These are phyloP conservation scores for Thelonectria blattea DNA, from an alignment of 2,329 filamentous ascomycete species.

Conservation along the genomic window DNA sequence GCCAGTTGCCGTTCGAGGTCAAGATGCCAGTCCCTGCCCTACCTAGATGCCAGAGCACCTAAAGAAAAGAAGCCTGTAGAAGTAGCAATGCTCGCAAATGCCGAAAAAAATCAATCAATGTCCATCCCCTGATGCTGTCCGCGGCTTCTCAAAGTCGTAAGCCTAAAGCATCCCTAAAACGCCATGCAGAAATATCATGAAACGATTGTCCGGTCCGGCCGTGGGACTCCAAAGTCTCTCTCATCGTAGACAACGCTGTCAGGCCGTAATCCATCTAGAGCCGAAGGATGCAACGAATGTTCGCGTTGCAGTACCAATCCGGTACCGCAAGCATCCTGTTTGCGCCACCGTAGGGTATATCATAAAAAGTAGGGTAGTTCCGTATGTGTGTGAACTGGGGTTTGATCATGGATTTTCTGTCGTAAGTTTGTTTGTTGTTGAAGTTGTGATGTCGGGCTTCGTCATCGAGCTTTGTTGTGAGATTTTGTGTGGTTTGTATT, in stretches of 20 bases:
- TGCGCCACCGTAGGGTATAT: constrained; percentile 18
- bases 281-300: constrained; percentile 11
- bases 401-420: no score
- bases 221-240: constrained; percentile 18
- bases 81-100: constrained; percentile 22
- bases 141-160: constrained; percentile 23
- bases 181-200: constrained; percentile 25
- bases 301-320: constrained; percentile 6
- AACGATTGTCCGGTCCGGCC: constrained; percentile 25
- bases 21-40: constrained; percentile 8
- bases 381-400: not conserved
- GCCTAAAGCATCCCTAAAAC: constrained; percentile 16
- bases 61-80: constrained; percentile 24
- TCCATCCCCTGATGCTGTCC: constrained; percentile 30
- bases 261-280: constrained; percentile 19
- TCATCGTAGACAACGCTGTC: constrained; percentile 20
- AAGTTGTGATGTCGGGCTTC: no score
- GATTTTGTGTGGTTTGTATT: not conserved
- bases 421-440: no score
- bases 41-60: constrained; percentile 10
- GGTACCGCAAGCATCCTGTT: not conserved
- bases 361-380: constrained; percentile 3
- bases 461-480: not conserved
- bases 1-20: not conserved
- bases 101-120: constrained; percentile 9